phyloP scores from a whole-genome alignment of 371 early-diverging fungal genomes.

The Neoconidiobolus thromboides region DNA sequence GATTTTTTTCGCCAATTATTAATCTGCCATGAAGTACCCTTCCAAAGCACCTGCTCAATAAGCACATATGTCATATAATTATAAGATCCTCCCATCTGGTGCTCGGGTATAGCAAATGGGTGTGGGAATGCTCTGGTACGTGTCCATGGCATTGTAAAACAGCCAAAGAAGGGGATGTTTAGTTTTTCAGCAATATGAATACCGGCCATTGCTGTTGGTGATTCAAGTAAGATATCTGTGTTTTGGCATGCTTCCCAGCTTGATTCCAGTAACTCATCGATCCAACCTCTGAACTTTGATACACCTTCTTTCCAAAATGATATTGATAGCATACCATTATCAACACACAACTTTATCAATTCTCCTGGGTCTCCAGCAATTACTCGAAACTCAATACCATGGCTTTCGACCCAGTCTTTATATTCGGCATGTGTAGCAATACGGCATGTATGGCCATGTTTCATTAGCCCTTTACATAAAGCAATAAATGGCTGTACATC shows the following conservation, averaged over 20 bases:
- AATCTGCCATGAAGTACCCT: slow-evolving; percentile 35
- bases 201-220: slow-evolving; percentile 59
- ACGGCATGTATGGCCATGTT: slow-evolving; percentile 47
- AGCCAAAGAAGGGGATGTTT: slow-evolving; percentile 46
- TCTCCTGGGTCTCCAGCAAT: slow-evolving; percentile 53
- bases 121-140: slow-evolving; percentile 62
- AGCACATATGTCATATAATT: slow-evolving; percentile 63
- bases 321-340: slow-evolving; percentile 53
- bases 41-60: slow-evolving; percentile 61
- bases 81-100: slow-evolving; percentile 40
- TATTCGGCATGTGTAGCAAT: slow-evolving; percentile 64
- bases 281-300: slow-evolving; percentile 49
- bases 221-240: slow-evolving; percentile 53
- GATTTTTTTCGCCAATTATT: slow-evolving; percentile 39
- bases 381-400: slow-evolving; percentile 49
- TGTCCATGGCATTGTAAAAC: slow-evolving; percentile 72
- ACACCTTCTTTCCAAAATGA: slow-evolving; percentile 44
- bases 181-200: slow-evolving; percentile 60
- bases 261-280: slow-evolving; percentile 44
- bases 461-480: slow-evolving; percentile 48
- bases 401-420: slow-evolving; percentile 49
- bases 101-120: slow-evolving; percentile 52
- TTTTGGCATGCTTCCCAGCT: slow-evolving; percentile 53
- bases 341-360: slow-evolving; percentile 52
- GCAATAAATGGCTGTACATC: slow-evolving; percentile 79